Base-by-base conservation (phyloP, 345 rosid species). In the Boechera retrofracta region DNA sequence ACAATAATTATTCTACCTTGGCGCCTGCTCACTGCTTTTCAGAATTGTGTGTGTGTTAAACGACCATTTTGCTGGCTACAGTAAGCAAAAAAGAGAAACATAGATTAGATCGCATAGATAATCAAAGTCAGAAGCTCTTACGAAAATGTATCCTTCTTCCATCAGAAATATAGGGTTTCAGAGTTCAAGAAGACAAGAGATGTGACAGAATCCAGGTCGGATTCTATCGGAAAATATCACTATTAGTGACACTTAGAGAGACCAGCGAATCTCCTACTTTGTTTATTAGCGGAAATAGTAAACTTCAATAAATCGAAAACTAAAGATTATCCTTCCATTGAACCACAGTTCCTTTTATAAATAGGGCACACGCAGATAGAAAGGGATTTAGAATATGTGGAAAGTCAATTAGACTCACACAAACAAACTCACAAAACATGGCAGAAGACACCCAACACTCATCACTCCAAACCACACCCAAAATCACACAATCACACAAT, bases 51-150 rank as follows among this genome's bases (percentile, higher is more conserved):
- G 88, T 7, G 97, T 90, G 82, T 84, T 92, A 85, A 94, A 92
- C 32, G 93, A 79, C 98, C 98, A 94, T 80, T 88, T 92, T 68
- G 85, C 57, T 80, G 94, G 97, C 97, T 94, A 91, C 73, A 82
- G 64, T n/a, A 69, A 54, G 60, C 49, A 42, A 26, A 45, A 63
- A n/a, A 58, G 24, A 28, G 48, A 36, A 48, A 16, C 9, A 18
- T 24, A 41, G 36, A 64, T 77, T 16, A 58, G 53, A n/a, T 29
- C 1, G 41, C 44, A 11, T 24, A 33, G 9, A 26, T 53, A 15
- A 45, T 16, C 35, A 55, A 31, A 7, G 33, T 9, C 26, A 70
- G 42, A 69, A 69, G 9, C 56, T 42, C 57, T 2, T 28, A 52
- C 69, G 31, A 67, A 16, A 11, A 57, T 57, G 52, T 10, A 11